phyloP scores from a whole-genome alignment of 2,329 filamentous ascomycete species.

The Diaporthe eres region DNA sequence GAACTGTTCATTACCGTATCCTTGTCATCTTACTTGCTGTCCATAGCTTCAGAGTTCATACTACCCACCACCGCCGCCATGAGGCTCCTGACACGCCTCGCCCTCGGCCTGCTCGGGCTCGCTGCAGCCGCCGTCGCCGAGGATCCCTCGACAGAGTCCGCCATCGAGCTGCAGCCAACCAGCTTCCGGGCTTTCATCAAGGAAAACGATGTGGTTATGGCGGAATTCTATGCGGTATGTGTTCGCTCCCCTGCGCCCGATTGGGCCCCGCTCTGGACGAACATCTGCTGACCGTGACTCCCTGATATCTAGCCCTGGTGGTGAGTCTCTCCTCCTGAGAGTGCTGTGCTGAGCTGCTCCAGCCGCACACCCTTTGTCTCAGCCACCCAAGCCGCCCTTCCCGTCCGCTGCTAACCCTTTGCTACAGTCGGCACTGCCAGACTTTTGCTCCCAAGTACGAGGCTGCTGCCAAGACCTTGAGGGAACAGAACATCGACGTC shows the following conservation, averaged over 20 bases:
- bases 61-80: slow-evolving; percentile 5
- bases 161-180: slow-evolving; percentile 85
- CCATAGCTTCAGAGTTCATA: neutral
- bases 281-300: neutral
- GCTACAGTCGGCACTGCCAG: slow-evolving; percentile 99
- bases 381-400: neutral
- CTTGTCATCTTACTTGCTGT: neutral
- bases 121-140: slow-evolving; percentile 68
- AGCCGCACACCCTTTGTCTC: neutral
- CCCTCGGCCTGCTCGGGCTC: slow-evolving; percentile 64
- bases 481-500: slow-evolving; percentile 84
- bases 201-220: slow-evolving; percentile 88
- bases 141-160: slow-evolving; percentile 74
- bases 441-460: slow-evolving; percentile 94
- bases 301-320: slow-evolving; percentile 38
- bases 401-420: slow-evolving; percentile 80
- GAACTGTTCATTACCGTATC: neutral
- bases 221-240: slow-evolving; percentile 73
- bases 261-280: neutral
- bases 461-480: slow-evolving; percentile 84
- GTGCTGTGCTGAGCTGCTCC: too few relatives aligned
- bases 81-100: slow-evolving; percentile 56
- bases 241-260: neutral
- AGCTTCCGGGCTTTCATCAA: slow-evolving; percentile 90
- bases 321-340: slow-evolving; percentile 62